Evolutionary conservation across 768 basidiomycete species (phyloP).

Genomic region (Rhodotorula graminis): DNA sequence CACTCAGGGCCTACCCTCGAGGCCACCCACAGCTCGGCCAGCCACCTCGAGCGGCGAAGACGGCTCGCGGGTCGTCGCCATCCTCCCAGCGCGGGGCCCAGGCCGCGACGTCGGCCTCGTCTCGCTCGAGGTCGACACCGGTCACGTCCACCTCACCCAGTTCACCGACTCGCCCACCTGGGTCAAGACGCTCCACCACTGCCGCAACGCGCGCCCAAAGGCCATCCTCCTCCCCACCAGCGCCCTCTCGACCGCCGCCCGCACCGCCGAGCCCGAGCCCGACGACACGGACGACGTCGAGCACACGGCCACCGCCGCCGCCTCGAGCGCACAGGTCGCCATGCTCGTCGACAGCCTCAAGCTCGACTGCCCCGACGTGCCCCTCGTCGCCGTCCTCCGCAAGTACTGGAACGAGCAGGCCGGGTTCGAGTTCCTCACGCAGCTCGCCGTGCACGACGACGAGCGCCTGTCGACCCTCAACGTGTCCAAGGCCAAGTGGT

Average conservation of each 20-base stretch:
- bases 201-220: constrained; percentile 68
- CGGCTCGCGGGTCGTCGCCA: constrained; percentile 17
- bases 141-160: constrained; percentile 72
- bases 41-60: neutral
- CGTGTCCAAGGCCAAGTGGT: constrained; percentile 58
- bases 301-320: too few species aligned
- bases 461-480: constrained; percentile 18
- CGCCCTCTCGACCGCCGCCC: constrained; percentile 23
- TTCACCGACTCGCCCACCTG: constrained; percentile 82
- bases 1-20: neutral
- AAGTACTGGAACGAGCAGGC: constrained; percentile 78
- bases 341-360: constrained; percentile 66
- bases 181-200: constrained; percentile 78
- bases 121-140: constrained; percentile 73
- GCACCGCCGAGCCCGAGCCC: constrained; percentile 44
- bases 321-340: constrained; percentile 49
- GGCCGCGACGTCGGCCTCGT: constrained; percentile 79
- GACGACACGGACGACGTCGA: neutral
- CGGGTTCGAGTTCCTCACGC: constrained; percentile 72
- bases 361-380: constrained; percentile 66
- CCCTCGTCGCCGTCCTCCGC: constrained; percentile 66
- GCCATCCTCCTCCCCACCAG: constrained; percentile 78
- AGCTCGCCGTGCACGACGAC: constrained; percentile 49
- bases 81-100: constrained; percentile 22
- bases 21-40: constrained; percentile 10